Percentiles rank a stretch among this genome's conserved stretches.
These are phyloP conservation scores for Fusarium domesticum DNA, from an alignment of 2,329 filamentous ascomycete genomes.

Conservation along the genomic window DNA sequence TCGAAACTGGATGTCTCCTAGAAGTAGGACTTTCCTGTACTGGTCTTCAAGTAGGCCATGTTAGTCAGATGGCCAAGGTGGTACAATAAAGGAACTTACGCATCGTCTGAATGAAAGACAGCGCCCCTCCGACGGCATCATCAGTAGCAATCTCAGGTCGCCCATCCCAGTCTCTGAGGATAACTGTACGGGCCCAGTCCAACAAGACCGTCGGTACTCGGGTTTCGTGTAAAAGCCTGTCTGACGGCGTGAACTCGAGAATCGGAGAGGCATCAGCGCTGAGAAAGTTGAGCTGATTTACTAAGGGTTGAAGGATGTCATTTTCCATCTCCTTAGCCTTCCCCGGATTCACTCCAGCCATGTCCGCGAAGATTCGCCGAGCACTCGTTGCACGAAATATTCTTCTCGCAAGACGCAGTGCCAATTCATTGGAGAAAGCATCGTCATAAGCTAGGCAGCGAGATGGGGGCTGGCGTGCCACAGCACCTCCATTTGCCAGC, in stretches of 20 bases:
- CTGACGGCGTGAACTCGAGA: constrained; percentile 48
- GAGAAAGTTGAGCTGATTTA: constrained; percentile 53
- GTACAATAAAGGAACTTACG: constrained; percentile 50
- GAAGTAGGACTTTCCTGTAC: constrained; percentile 59
- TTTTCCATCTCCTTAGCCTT: constrained; percentile 32
- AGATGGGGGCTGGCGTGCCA: constrained; percentile 45
- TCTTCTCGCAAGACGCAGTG: constrained; percentile 56
- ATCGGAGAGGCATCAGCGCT: constrained; percentile 43
- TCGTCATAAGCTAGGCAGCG: constrained; percentile 62
- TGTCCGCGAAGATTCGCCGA: constrained; percentile 49
- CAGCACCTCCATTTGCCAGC: constrained; percentile 45
- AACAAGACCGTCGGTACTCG: constrained; percentile 56
- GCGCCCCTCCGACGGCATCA: constrained; percentile 70
- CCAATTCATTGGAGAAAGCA: constrained; percentile 59
- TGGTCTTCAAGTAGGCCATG: constrained; percentile 46
- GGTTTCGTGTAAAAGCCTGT: constrained; percentile 55
- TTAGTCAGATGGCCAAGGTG: not conserved
- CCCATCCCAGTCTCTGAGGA: constrained; percentile 80
- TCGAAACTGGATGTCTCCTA: constrained; percentile 68
- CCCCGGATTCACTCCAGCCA: constrained; percentile 38
- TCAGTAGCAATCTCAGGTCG: constrained; percentile 66
- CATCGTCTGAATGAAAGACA: constrained; percentile 69
- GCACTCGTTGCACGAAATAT: constrained; percentile 56
- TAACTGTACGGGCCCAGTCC: constrained; percentile 71
- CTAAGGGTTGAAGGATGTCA: constrained; percentile 48